Evolutionary conservation across 169 alveolate species (phyloP).

Genomic region (Cardiosporidium cionae): DNA sequence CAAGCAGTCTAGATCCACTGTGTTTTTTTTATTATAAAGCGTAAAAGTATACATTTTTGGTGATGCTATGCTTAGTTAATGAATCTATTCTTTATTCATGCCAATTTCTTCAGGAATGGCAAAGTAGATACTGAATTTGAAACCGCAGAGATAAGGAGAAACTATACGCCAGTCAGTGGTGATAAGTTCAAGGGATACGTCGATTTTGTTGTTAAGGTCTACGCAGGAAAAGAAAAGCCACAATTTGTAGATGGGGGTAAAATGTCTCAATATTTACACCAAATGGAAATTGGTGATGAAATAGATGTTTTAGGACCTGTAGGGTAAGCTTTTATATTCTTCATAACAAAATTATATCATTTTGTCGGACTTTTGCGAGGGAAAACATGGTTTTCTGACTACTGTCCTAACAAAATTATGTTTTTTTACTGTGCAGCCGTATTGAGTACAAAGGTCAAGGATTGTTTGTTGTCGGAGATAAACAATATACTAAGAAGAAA

Average conservation of each 20-base stretch:
- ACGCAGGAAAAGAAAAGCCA: constrained; percentile 36
- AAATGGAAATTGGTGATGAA: constrained; percentile 45
- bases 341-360: too few species aligned
- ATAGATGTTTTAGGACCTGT: constrained; percentile 54
- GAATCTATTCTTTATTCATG: not conserved
- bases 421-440: constrained; percentile 1
- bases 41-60: not conserved
- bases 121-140: constrained; percentile 12
- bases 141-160: constrained; percentile 26
- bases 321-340: constrained; percentile 43
- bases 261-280: constrained; percentile 55
- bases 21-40: not conserved
- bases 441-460: constrained; percentile 36
- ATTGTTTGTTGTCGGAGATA: constrained; percentile 1
- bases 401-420: not conserved
- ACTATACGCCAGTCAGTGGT: constrained; percentile 53
- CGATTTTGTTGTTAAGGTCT: constrained; percentile 53
- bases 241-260: constrained; percentile 61
- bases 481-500: constrained; percentile 6
- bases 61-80: not conserved
- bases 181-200: constrained; percentile 32
- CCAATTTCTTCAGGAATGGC: constrained; percentile 22
- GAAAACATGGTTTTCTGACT: too few species aligned
- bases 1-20: not conserved
- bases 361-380: too few species aligned